A percentile compares a stretch with the other conserved stretches of the same genome.
These are phyloP conservation scores for Myrica gale DNA, from an alignment of 306 rosid species.

Conservation along the genomic window DNA sequence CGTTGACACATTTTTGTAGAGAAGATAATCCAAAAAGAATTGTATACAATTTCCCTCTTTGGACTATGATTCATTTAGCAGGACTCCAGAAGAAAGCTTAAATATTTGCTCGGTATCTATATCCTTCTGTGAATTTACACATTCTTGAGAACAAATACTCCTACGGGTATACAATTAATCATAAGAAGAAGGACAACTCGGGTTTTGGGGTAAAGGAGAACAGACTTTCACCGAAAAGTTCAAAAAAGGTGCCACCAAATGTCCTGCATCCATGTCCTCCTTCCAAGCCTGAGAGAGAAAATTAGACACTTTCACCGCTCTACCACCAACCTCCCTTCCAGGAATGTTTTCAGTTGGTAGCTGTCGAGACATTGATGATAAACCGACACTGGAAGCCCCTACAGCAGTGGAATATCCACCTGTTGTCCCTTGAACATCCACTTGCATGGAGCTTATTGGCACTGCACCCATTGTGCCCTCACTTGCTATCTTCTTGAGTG, in stretches of 20 bases:
- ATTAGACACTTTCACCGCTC: slow-evolving; percentile 41
- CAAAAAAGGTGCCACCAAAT: slow-evolving; percentile 54
- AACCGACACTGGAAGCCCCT: slow-evolving; percentile 39
- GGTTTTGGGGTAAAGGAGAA: slow-evolving; percentile 63
- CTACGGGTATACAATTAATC: slow-evolving; percentile 20
- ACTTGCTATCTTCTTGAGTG: slow-evolving; percentile 59
- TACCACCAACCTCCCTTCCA: slow-evolving; percentile 51
- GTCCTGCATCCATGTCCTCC: slow-evolving; percentile 75
- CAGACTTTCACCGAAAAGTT: slow-evolving; percentile 67
- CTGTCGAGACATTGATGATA: slow-evolving; percentile 42
- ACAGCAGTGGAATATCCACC: slow-evolving; percentile 49
- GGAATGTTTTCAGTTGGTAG: slow-evolving; percentile 38
- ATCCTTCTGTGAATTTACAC: slow-evolving; percentile 1
- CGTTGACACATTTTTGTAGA: background rate
- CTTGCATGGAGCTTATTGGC: slow-evolving; percentile 75
- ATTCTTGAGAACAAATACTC: slow-evolving; percentile 19
- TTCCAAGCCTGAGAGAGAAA: slow-evolving; percentile 84
- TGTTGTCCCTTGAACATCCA: slow-evolving; percentile 60
- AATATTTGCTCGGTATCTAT: slow-evolving; percentile 1
- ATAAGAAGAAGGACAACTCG: slow-evolving; percentile 63
- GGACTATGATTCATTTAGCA: background rate
- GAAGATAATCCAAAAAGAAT: background rate
- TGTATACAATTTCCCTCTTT: slow-evolving; percentile 20
- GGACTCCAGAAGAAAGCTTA: slow-evolving; percentile 23
- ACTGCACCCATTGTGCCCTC: slow-evolving; percentile 56